These are phyloP conservation scores for Galerina marginata DNA, from an alignment of 768 basidiomycete genomes.

Conservation along the genomic window DNA sequence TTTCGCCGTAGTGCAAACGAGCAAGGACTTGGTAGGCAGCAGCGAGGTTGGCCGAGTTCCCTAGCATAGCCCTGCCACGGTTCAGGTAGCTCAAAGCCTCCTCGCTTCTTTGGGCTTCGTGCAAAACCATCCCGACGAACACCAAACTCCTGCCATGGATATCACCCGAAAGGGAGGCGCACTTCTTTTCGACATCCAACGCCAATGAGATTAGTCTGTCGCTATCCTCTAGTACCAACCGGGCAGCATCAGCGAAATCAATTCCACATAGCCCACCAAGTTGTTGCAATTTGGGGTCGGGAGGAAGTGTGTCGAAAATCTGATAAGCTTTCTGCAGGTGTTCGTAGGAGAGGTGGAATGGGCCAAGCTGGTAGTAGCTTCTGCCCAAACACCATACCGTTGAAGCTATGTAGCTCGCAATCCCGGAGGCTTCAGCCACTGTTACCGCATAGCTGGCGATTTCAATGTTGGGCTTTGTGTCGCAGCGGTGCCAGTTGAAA, in stretches of 20 bases:
- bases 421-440: neutral
- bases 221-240: neutral
- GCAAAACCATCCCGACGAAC: neutral
- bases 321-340: neutral
- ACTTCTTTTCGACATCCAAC: neutral
- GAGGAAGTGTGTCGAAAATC: neutral
- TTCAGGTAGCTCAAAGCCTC: neutral
- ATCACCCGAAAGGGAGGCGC: neutral
- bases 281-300: neutral
- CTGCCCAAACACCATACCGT: neutral
- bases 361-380: neutral
- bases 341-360: neutral
- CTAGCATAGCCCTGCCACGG: neutral
- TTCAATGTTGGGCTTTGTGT: conserved; percentile 5
- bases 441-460: neutral
- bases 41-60: neutral
- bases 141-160: neutral
- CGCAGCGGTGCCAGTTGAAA: conserved; percentile 15
- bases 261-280: neutral
- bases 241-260: neutral
- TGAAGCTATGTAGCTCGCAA: neutral
- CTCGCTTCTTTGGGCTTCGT: neutral
- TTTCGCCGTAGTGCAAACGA: neutral
- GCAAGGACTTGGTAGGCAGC: neutral
- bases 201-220: neutral